phyloP scores from a whole-genome alignment of 345 rosid species.

The Leavenworthia alabamica region DNA sequence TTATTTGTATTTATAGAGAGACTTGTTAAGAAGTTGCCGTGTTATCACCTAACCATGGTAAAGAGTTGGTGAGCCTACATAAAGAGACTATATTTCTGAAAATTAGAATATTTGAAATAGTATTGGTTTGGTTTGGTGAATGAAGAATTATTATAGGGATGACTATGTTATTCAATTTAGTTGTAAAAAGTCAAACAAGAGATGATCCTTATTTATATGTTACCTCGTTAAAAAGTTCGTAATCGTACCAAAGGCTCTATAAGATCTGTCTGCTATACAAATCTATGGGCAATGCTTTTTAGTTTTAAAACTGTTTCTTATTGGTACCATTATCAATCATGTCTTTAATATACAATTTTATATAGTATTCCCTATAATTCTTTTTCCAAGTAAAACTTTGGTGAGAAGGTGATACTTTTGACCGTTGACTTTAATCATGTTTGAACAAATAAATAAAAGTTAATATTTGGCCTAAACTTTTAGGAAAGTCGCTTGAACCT shows the following conservation, averaged over 20 bases:
- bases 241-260: not conserved
- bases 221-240: not conserved
- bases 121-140: slow-evolving; percentile 25
- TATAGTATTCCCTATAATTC: no score
- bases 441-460: no score
- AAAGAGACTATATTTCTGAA: not conserved
- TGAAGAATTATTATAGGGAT: slow-evolving; percentile 4
- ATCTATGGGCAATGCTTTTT: slow-evolving; percentile 15
- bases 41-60: slow-evolving; percentile 30
- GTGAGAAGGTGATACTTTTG: slow-evolving; percentile 20
- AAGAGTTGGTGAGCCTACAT: slow-evolving; percentile 32
- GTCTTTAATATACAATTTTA: no score
- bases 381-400: not conserved
- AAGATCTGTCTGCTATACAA: slow-evolving; percentile 14
- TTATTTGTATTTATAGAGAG: slow-evolving; percentile 26
- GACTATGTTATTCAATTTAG: not conserved
- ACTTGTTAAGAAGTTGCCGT: not conserved
- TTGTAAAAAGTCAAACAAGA: slow-evolving; percentile 24
- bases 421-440: slow-evolving; percentile 6
- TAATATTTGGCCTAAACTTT: no score
- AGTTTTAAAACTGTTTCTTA: not conserved
- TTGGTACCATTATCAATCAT: no score
- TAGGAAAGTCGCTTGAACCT: not conserved
- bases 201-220: no score
- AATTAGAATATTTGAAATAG: not conserved